Evolutionary conservation across 192 early-diverging fungal genomes (phyloP).

Genomic region (Chytriomyces sp.): DNA sequence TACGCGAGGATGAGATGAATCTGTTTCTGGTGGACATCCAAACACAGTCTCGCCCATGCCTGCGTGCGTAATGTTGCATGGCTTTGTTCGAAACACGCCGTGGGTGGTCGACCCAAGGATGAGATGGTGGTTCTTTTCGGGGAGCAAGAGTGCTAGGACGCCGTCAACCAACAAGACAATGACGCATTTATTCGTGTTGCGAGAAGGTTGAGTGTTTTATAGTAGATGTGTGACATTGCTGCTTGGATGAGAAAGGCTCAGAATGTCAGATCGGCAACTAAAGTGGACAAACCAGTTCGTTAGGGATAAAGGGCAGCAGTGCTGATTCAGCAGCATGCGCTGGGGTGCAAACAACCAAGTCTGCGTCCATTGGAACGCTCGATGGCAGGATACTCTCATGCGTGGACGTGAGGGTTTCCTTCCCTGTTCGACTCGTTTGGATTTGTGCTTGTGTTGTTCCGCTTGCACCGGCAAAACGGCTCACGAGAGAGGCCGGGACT

Average conservation of each 20-base stretch:
- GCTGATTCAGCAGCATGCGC: conserved; percentile 15
- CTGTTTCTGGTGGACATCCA: background rate
- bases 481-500: conserved; percentile 4
- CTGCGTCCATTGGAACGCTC: too few relatives aligned
- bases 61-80: conserved; percentile 22
- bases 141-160: conserved; percentile 5
- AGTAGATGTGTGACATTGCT: too few relatives aligned
- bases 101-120: conserved; percentile 26
- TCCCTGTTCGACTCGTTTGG: background rate
- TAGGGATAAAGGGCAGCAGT: background rate
- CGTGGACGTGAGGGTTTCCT: background rate
- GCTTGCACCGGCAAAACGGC: background rate
- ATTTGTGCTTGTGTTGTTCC: background rate
- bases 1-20: background rate
- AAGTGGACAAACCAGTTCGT: background rate
- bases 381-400: background rate
- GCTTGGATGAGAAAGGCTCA: background rate
- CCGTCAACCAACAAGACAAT: conserved; percentile 34
- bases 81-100: conserved; percentile 4
- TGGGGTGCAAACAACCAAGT: conserved; percentile 24
- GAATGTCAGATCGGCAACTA: background rate
- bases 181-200: background rate
- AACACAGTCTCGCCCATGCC: conserved; percentile 30
- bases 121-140: background rate
- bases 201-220: too few relatives aligned